These are phyloP conservation scores for Diatrype stigma DNA, from an alignment of 2,329 filamentous ascomycete species.

Conservation along the genomic window DNA sequence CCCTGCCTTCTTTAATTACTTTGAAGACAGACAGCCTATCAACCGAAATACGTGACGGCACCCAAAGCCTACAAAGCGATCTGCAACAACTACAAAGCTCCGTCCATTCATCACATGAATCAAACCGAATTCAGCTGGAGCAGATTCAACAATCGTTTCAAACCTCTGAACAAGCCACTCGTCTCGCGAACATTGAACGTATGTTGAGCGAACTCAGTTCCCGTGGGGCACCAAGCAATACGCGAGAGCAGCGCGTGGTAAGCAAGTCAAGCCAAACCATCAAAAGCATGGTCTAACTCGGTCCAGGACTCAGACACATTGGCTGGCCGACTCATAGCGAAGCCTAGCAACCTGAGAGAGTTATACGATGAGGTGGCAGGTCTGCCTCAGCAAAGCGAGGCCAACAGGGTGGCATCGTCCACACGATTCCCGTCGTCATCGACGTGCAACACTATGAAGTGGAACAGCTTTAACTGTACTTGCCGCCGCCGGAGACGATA, in stretches of 20 bases:
- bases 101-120: background rate
- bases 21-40: background rate
- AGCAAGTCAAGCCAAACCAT: background rate
- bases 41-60: too few relatives aligned
- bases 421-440: background rate
- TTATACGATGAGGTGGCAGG: background rate
- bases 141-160: background rate
- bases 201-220: background rate
- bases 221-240: background rate
- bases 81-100: background rate
- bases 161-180: background rate
- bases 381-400: background rate
- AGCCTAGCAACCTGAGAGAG: background rate
- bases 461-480: background rate
- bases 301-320: background rate
- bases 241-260: background rate
- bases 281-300: background rate
- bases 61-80: background rate
- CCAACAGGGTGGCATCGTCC: background rate
- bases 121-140: background rate
- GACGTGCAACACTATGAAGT: background rate
- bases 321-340: background rate
- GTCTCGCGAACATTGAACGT: background rate
- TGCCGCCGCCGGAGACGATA: background rate
- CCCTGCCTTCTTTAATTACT: background rate